Conservation (phyloP, 257 asterid species). For the Solanum acaule region DNA sequence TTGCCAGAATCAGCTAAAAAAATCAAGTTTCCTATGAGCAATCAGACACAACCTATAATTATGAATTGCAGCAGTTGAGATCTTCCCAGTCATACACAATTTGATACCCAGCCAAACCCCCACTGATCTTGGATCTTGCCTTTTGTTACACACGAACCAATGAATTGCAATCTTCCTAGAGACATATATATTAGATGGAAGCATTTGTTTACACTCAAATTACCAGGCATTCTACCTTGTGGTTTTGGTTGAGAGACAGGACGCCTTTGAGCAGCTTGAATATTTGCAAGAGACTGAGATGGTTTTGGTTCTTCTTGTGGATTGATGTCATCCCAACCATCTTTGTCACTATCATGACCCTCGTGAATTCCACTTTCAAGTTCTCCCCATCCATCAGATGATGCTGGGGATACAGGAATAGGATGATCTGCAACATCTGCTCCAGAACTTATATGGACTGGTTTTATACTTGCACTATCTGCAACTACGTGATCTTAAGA, state of each 20-base stretch:
- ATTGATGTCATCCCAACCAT: constrained; percentile 95
- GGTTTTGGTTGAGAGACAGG: constrained; percentile 64
- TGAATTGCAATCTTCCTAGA: background rate
- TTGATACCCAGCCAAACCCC: background rate
- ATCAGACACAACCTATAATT: background rate
- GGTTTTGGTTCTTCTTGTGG: constrained; percentile 75
- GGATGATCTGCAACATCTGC: constrained; percentile 40
- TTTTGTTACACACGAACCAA: background rate
- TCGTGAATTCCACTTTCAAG: constrained; percentile 65
- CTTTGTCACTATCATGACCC: constrained; percentile 46
- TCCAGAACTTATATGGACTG: constrained; percentile 40
- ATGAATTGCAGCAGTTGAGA: background rate
- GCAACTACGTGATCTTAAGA: constrained; percentile 26
- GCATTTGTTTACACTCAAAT: background rate
- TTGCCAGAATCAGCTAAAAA: background rate
- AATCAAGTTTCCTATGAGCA: background rate
- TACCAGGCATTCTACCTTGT: constrained; percentile 36
- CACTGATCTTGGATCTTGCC: background rate
- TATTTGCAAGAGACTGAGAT: constrained; percentile 72
- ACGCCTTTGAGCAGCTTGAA: constrained; percentile 87
- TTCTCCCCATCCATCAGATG: constrained; percentile 97
- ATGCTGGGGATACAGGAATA: constrained; percentile 60
- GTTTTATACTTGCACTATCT: constrained; percentile 34
- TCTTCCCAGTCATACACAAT: background rate
- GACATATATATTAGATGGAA: background rate